These are phyloP conservation scores for Leucosporidium scottii DNA, from an alignment of 768 basidiomycete species.

Conservation along the genomic window DNA sequence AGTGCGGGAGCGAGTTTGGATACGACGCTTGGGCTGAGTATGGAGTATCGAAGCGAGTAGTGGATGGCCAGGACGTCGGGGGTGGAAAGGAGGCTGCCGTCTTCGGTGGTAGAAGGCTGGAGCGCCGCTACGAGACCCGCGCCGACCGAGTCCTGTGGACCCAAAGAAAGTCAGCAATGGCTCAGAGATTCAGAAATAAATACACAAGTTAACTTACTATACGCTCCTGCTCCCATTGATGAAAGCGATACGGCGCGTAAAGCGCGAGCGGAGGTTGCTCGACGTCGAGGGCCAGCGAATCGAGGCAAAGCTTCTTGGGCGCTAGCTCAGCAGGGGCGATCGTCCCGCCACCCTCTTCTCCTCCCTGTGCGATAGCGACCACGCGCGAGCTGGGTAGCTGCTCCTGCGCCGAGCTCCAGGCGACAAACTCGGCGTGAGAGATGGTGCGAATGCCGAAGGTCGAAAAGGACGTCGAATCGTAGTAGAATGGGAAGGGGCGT, in stretches of 20 bases:
- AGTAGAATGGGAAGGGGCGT: slow-evolving; percentile 50
- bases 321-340: slow-evolving; percentile 9
- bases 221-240: slow-evolving; percentile 22
- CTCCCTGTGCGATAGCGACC: no score
- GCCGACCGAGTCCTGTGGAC: slow-evolving; percentile 33
- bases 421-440: slow-evolving; percentile 9
- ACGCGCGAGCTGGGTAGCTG: no score
- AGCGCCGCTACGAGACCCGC: slow-evolving; percentile 23
- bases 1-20: neutral
- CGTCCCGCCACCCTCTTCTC: no score
- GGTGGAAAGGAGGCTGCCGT: slow-evolving; percentile 14
- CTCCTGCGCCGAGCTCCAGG: no score
- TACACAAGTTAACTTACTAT: no score
- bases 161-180: no score
- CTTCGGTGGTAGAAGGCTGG: neutral
- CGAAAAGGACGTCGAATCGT: slow-evolving; percentile 40
- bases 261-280: slow-evolving; percentile 23
- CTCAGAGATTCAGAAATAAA: no score
- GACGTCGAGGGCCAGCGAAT: slow-evolving; percentile 33
- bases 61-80: slow-evolving; percentile 51
- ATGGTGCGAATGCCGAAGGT: slow-evolving; percentile 32
- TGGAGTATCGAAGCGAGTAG: slow-evolving; percentile 51
- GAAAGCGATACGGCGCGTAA: slow-evolving; percentile 34
- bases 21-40: slow-evolving; percentile 42
- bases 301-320: slow-evolving; percentile 24